Evolutionary conservation across 2,329 filamentous ascomycete genomes (phyloP).

Genomic region (Myotisia sp.): DNA sequence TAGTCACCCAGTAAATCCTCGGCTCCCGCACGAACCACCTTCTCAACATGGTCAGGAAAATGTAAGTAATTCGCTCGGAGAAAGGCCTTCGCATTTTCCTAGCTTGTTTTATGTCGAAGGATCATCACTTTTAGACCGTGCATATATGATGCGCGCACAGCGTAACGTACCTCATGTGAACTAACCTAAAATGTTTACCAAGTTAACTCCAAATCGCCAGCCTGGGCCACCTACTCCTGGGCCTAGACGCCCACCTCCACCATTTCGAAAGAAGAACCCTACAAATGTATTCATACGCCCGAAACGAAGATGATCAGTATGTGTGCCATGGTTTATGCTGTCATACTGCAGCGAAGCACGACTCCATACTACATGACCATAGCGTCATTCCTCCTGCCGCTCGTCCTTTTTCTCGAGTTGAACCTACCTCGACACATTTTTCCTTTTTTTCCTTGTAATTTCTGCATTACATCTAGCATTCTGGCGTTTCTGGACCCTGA

Average conservation of each 20-base stretch:
- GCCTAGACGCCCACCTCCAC: slow-evolving; percentile 14
- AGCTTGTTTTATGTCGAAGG: too few species aligned
- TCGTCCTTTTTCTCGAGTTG: too few species aligned
- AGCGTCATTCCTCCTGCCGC: too few species aligned
- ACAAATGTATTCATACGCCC: slow-evolving; percentile 30
- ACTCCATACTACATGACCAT: too few species aligned
- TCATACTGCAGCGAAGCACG: too few species aligned
- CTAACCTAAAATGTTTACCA: background rate
- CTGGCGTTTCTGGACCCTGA: too few species aligned
- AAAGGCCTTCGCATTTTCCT: too few species aligned
- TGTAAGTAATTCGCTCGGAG: background rate
- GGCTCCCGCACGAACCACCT: slow-evolving; percentile 3
- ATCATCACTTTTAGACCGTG: background rate
- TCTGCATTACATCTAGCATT: too few species aligned
- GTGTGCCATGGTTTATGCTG: too few species aligned
- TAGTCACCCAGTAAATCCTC: slow-evolving; percentile 15
- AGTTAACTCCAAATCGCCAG: background rate
- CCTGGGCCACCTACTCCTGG: background rate
- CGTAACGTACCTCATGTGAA: background rate
- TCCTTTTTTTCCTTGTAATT: too few species aligned
- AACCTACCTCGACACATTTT: too few species aligned
- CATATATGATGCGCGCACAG: background rate
- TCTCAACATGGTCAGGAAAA: background rate
- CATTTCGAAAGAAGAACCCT: slow-evolving; percentile 27
- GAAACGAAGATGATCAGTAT: slow-evolving; percentile 19